Percentiles rank a stretch among this genome's conserved stretches.
phyloP scores from a whole-genome alignment of 1,284 basidiomycete genomes.

The Apiotrichum akiyoshidainum region DNA sequence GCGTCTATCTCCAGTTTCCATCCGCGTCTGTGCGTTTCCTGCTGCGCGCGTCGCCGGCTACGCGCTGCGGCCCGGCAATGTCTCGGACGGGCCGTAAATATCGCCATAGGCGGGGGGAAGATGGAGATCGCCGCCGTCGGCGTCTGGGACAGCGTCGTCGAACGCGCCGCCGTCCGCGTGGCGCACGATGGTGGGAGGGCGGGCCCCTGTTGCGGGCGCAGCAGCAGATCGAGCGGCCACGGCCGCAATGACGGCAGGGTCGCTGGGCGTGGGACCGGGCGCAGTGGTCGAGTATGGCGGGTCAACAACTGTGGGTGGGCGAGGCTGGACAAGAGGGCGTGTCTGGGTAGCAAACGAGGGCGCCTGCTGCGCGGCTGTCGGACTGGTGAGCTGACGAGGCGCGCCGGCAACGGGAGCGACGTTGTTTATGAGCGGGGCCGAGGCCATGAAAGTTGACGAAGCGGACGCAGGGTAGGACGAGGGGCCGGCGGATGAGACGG shows the following conservation, averaged over 20 bases:
- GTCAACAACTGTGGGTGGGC: not conserved
- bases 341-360: not conserved
- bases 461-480: not conserved
- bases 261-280: not conserved
- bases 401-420: not conserved
- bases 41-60: too few species aligned
- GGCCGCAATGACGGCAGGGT: not conserved
- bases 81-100: conserved; percentile 18
- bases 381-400: not conserved
- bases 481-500: not conserved
- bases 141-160: conserved; percentile 11
- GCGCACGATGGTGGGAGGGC: conserved; percentile 18
- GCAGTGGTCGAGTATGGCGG: not conserved
- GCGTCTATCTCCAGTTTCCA: too few species aligned
- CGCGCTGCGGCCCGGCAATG: not conserved
- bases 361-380: not conserved
- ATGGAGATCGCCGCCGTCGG: conserved; percentile 12
- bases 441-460: not conserved
- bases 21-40: too few species aligned
- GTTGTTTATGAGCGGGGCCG: not conserved
- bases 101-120: conserved; percentile 24
- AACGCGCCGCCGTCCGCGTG: conserved; percentile 22
- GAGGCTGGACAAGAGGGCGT: not conserved
- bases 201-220: not conserved
- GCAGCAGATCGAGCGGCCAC: not conserved